These are phyloP conservation scores for Grigorovia yakushimaensis DNA, from an alignment of 805 yeast species.

Conservation along the genomic window DNA sequence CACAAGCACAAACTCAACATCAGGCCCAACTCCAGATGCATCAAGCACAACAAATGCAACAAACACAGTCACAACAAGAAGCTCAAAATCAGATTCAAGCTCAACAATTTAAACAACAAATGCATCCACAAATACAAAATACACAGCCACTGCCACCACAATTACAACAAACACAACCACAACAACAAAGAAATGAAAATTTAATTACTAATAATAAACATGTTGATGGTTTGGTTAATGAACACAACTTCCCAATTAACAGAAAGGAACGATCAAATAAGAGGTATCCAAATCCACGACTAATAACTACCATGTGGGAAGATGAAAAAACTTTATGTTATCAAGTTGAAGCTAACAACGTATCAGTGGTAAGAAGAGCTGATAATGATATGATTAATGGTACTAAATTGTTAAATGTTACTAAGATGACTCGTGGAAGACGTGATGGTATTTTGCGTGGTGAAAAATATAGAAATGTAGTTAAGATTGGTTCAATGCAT, in stretches of 20 bases:
- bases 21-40: slow-evolving; percentile 3
- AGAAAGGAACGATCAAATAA: not conserved
- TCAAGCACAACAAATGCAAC: not conserved
- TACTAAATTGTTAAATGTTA: slow-evolving; percentile 71
- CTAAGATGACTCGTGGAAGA: slow-evolving; percentile 80
- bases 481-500: slow-evolving; percentile 81
- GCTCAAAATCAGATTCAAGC: not conserved
- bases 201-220: not conserved
- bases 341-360: slow-evolving; percentile 76
- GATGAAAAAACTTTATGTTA: slow-evolving; percentile 78
- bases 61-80: not conserved
- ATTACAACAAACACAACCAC: slow-evolving; percentile 2
- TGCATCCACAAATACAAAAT: not conserved
- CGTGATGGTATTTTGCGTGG: slow-evolving; percentile 76
- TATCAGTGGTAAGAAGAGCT: slow-evolving; percentile 73
- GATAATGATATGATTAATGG: slow-evolving; percentile 84
- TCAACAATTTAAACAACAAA: not conserved
- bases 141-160: no score
- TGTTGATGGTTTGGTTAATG: not conserved
- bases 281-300: slow-evolving; percentile 24
- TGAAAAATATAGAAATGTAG: slow-evolving; percentile 69
- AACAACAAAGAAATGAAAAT: slow-evolving; percentile 1
- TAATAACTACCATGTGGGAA: slow-evolving; percentile 86
- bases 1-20: not conserved
- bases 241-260: not conserved